phyloP scores from a whole-genome alignment of 2,329 filamentous ascomycete genomes.

The Chaetomiaceae sp. region DNA sequence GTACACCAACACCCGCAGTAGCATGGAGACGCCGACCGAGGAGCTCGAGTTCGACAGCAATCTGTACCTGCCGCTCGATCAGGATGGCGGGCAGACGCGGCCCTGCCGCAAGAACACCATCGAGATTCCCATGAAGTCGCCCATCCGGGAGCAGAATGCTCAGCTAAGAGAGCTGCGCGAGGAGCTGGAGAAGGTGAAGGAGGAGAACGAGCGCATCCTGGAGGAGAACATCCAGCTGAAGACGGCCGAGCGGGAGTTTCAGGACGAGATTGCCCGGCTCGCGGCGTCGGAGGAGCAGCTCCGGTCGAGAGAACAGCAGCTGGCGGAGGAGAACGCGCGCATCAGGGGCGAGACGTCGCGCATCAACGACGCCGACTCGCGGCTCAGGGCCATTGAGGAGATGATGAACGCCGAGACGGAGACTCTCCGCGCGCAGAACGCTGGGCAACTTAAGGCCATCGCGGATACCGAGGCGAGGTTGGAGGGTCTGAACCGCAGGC shows the following conservation, averaged over 20 bases:
- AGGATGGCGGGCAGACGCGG: constrained; percentile 46
- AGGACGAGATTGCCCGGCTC: constrained; percentile 16
- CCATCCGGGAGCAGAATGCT: constrained; percentile 49
- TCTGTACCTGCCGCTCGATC: constrained; percentile 66
- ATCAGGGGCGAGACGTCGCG: constrained; percentile 11
- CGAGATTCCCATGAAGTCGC: constrained; percentile 57
- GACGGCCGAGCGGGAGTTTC: constrained; percentile 32
- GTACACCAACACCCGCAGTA: constrained; percentile 58
- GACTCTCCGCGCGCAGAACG: constrained; percentile 33
- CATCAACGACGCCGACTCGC: constrained; percentile 16
- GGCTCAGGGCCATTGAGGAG: constrained; percentile 33
- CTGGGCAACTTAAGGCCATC: constrained; percentile 47
- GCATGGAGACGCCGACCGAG: constrained; percentile 50
- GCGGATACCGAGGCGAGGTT: constrained; percentile 61
- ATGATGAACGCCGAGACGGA: constrained; percentile 35
- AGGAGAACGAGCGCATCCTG: constrained; percentile 30
- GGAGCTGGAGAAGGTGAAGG: constrained; percentile 29
- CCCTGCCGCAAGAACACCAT: constrained; percentile 43
- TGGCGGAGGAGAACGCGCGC: constrained; percentile 9
- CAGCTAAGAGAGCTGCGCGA: constrained; percentile 27
- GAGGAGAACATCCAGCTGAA: constrained; percentile 31
- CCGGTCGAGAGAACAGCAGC: constrained; percentile 8
- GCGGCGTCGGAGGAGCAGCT: constrained; percentile 11
- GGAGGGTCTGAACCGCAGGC: constrained; percentile 60
- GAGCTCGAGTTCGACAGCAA: constrained; percentile 69